Base-by-base conservation (phyloP, 139 green algal genomes). In the Tetratostichococcus sp. region DNA sequence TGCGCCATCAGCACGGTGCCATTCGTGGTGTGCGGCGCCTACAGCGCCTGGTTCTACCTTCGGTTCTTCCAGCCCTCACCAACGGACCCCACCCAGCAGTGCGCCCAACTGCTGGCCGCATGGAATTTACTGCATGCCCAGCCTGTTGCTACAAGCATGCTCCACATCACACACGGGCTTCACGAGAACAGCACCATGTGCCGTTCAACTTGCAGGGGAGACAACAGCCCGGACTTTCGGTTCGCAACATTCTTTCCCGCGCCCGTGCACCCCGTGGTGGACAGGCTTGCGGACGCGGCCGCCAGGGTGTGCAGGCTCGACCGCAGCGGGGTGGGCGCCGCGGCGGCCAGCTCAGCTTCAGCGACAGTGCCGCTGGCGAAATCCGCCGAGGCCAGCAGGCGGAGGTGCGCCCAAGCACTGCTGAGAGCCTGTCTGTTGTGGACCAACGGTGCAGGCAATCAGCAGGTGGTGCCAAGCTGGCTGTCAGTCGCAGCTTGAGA, bases 21-120 rank as follows among this genome's bases (percentile, higher is more conserved):
- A 1, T 98, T 97, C 75, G 75, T 93, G 1, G 16, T 92, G 0
- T 84, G 89, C 43, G 94, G 91, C 31, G 86, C 84, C 0, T 97
- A 95, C 80, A 69, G 66, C 1, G 71, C 83, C 21, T 98, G 94
- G 94, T 28, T 97, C 25, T 98, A 98, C 81, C 86, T 98, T 19
- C 88, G 94, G 22, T 98, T 94, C 83, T 92, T 94, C 74, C 93
- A 97, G 73, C 76, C 69, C 25, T 30, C 31, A n/a, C 66, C 71
- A 6, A 65, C 68, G 34, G 67, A 33, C 17, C 32, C 68, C 33
- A 26, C 50, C 4, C 50, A 62, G 26, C 50, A 62, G 50, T 62
- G 50, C 50, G 50, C 14, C 39, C n/a, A n/a, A 28, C 50, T 50
- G 39, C 39, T 6, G 39, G n/a, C n/a, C n/a, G n/a, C n/a, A n/a